A percentile compares a stretch with the other conserved stretches of the same genome.
phyloP scores from a whole-genome alignment of 805 yeast genomes.

The Brettanomyces nanus region DNA sequence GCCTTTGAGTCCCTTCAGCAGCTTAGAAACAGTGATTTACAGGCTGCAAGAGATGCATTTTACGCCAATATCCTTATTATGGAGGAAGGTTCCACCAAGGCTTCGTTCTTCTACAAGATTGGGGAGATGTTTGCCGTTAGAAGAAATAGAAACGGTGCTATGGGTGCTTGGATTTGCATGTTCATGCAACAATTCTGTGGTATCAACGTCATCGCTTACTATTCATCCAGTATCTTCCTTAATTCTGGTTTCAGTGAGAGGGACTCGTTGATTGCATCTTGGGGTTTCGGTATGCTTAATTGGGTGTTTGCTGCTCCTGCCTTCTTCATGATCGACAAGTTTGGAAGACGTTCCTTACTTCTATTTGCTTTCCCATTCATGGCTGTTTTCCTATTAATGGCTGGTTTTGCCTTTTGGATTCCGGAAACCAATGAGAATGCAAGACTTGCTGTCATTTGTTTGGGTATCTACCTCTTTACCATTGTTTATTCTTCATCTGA shows the following conservation, averaged over 20 bases:
- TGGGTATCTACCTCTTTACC: slow-evolving; percentile 68
- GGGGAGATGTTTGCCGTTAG: slow-evolving; percentile 59
- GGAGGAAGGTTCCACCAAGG: slow-evolving; percentile 48
- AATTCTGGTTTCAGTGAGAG: slow-evolving; percentile 56
- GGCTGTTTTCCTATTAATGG: slow-evolving; percentile 47
- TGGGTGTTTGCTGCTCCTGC: slow-evolving; percentile 60
- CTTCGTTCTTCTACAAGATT: slow-evolving; percentile 39
- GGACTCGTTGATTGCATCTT: slow-evolving; percentile 65
- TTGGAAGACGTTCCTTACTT: slow-evolving; percentile 58
- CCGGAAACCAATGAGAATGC: slow-evolving; percentile 35
- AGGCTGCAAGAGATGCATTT: slow-evolving; percentile 66
- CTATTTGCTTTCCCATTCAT: slow-evolving; percentile 57
- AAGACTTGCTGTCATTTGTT: slow-evolving; percentile 57
- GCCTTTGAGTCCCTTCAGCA: slow-evolving; percentile 43
- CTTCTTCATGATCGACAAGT: slow-evolving; percentile 46
- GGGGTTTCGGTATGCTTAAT: slow-evolving; percentile 82
- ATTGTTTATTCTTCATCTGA: slow-evolving; percentile 76
- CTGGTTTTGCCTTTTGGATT: slow-evolving; percentile 71
- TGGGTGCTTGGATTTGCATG: slow-evolving; percentile 77
- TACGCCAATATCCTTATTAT: slow-evolving; percentile 57
- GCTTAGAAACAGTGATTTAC: slow-evolving; percentile 43
- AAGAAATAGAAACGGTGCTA: slow-evolving; percentile 76
- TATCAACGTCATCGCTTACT: slow-evolving; percentile 80
- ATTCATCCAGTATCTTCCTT: slow-evolving; percentile 68
- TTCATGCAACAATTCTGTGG: slow-evolving; percentile 92